Evolutionary conservation across 768 basidiomycete genomes (phyloP).

Genomic region (Amanita muscaria): DNA sequence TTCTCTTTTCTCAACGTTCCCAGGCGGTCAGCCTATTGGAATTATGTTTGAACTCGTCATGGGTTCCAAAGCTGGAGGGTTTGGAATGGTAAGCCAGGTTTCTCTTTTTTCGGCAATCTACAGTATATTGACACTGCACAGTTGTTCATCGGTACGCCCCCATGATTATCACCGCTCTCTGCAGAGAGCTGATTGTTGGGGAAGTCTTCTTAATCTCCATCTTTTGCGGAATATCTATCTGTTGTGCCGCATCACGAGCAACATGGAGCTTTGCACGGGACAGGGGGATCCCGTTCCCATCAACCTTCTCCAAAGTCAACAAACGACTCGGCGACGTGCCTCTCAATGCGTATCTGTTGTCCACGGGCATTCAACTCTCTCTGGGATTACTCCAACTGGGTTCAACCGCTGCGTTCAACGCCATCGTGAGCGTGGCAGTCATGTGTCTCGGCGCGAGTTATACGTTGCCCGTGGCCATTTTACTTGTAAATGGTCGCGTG

Average conservation of each 20-base stretch:
- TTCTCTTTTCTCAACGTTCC: constrained; percentile 4
- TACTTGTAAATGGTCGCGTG: constrained; percentile 33
- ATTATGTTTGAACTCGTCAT: constrained; percentile 55
- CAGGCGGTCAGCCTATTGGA: constrained; percentile 55
- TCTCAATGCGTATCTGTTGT: constrained; percentile 51
- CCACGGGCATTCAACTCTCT: constrained; percentile 46
- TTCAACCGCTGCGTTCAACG: constrained; percentile 56
- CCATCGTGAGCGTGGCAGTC: constrained; percentile 57
- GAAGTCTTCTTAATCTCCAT: constrained; percentile 47
- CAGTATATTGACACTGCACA: constrained; percentile 8
- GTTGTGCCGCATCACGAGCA: constrained; percentile 57
- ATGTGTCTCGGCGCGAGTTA: constrained; percentile 61
- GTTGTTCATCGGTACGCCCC: constrained; percentile 34
- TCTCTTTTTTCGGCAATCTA: background rate
- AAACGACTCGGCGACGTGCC: constrained; percentile 33
- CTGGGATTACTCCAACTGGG: constrained; percentile 58
- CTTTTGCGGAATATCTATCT: constrained; percentile 60
- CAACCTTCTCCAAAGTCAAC: constrained; percentile 38
- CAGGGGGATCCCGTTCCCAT: constrained; percentile 49
- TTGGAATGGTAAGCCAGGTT: constrained; percentile 41
- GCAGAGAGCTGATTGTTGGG: background rate
- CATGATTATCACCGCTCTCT: background rate
- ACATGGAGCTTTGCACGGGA: constrained; percentile 70
- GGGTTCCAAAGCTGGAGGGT: constrained; percentile 52
- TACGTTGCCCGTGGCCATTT: constrained; percentile 51